Evolutionary conservation across 192 early-diverging fungal species (phyloP).

Genomic region (Linnemannia exigua): DNA sequence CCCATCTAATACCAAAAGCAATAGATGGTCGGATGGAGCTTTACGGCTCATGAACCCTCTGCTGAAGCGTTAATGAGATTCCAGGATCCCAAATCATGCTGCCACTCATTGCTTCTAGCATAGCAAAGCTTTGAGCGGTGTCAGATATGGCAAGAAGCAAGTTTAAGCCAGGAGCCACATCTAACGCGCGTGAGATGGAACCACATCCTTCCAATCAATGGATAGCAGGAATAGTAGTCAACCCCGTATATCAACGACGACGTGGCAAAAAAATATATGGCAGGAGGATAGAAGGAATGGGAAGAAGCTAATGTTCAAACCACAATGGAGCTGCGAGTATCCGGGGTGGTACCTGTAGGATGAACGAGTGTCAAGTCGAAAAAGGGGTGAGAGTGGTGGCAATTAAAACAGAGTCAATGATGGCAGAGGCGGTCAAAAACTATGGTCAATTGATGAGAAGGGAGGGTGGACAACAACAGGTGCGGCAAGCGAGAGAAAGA

Average conservation of each 20-base stretch:
- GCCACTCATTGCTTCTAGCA: conserved; percentile 21
- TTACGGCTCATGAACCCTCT: conserved; percentile 28
- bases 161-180: conserved; percentile 27
- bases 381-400: neutral
- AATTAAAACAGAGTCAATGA: neutral
- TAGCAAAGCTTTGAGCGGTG: conserved; percentile 31
- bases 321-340: neutral
- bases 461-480: neutral
- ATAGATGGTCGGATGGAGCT: conserved; percentile 24
- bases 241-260: conserved; percentile 22
- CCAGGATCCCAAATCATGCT: conserved; percentile 49
- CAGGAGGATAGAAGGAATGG: neutral
- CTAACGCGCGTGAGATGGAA: conserved; percentile 35
- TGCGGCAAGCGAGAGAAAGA: too few species aligned
- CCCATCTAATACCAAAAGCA: conserved; percentile 14
- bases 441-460: neutral
- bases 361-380: neutral
- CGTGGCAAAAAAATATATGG: neutral
- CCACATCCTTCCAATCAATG: conserved; percentile 23
- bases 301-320: neutral
- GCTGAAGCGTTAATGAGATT: conserved; percentile 36
- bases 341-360: neutral
- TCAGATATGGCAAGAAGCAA: conserved; percentile 20
- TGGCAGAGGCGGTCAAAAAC: neutral
- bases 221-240: conserved; percentile 35